These are phyloP conservation scores for Talaromyces albobiverticillius DNA, from an alignment of 2,329 filamentous ascomycete species.

Conservation along the genomic window DNA sequence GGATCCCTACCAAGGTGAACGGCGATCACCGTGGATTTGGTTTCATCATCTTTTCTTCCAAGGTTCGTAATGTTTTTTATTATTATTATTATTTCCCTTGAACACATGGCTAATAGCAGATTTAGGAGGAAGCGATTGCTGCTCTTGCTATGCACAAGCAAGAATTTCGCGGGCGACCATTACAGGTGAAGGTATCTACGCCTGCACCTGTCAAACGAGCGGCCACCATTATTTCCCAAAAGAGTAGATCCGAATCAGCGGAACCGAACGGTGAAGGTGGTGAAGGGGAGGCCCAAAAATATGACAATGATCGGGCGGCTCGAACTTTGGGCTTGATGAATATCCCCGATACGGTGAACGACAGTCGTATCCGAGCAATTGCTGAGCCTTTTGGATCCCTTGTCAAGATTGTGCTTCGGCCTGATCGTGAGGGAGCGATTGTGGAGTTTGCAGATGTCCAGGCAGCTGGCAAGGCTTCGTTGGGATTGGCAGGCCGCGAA, in stretches of 20 bases:
- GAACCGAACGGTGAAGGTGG: slow-evolving; percentile 29
- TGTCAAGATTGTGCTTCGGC: slow-evolving; percentile 73
- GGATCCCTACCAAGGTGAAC: slow-evolving; percentile 65
- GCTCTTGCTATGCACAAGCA: slow-evolving; percentile 68
- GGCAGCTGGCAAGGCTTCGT: slow-evolving; percentile 61
- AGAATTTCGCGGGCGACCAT: slow-evolving; percentile 64
- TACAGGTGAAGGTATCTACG: slow-evolving; percentile 61
- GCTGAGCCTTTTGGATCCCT: slow-evolving; percentile 69
- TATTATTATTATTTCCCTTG: not conserved
- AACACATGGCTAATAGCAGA: slow-evolving; percentile 12
- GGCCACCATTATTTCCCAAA: slow-evolving; percentile 43
- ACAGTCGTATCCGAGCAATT: slow-evolving; percentile 72
- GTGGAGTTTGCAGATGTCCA: slow-evolving; percentile 73
- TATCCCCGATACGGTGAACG: slow-evolving; percentile 88
- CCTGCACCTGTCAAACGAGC: slow-evolving; percentile 43
- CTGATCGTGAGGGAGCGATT: slow-evolving; percentile 79
- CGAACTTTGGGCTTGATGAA: slow-evolving; percentile 80
- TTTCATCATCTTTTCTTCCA: slow-evolving; percentile 73
- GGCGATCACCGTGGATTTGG: slow-evolving; percentile 73
- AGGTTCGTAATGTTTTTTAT: slow-evolving; percentile 38
- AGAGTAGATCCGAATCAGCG: slow-evolving; percentile 35
- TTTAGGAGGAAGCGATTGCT: slow-evolving; percentile 61
- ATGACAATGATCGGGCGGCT: slow-evolving; percentile 48
- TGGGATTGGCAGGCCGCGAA: slow-evolving; percentile 47
- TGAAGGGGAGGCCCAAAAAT: slow-evolving; percentile 37